Percentiles rank a stretch among this genome's conserved stretches.
These are phyloP conservation scores for Teratosphaeriaceae sp. DNA, from an alignment of 2,329 filamentous ascomycete species.

Conservation along the genomic window DNA sequence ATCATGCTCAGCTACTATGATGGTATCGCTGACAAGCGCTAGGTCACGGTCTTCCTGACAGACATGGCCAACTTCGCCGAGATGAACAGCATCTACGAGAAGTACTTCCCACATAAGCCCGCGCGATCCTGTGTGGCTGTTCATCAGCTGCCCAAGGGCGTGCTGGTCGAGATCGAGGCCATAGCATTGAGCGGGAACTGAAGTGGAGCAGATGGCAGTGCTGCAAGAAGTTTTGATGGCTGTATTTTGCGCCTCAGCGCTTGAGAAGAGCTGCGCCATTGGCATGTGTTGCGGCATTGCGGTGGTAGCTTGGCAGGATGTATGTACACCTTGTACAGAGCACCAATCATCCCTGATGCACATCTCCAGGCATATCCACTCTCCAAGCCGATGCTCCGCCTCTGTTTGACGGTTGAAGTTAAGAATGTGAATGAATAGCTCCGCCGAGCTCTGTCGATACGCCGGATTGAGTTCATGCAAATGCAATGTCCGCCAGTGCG, in stretches of 20 bases:
- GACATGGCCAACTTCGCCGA: conserved; percentile 85
- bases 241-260: too few relatives aligned
- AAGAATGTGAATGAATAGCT: too few relatives aligned
- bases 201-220: background rate
- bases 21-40: background rate
- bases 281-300: too few relatives aligned
- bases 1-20: background rate
- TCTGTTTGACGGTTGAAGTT: too few relatives aligned
- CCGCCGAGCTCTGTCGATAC: too few relatives aligned
- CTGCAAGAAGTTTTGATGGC: too few relatives aligned
- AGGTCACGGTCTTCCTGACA: conserved; percentile 68
- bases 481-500: background rate
- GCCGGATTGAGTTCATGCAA: too few relatives aligned
- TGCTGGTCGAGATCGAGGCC: conserved; percentile 85
- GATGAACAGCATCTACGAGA: conserved; percentile 81
- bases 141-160: conserved; percentile 78
- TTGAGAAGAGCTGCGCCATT: too few relatives aligned
- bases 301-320: background rate
- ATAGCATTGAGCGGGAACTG: conserved; percentile 51
- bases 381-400: too few relatives aligned
- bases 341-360: too few relatives aligned
- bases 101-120: conserved; percentile 75
- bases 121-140: conserved; percentile 87
- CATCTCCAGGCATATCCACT: too few relatives aligned
- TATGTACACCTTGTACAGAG: background rate